These are phyloP conservation scores for Davidsoniella virescens DNA, from an alignment of 2,329 filamentous ascomycete species.

Conservation along the genomic window DNA sequence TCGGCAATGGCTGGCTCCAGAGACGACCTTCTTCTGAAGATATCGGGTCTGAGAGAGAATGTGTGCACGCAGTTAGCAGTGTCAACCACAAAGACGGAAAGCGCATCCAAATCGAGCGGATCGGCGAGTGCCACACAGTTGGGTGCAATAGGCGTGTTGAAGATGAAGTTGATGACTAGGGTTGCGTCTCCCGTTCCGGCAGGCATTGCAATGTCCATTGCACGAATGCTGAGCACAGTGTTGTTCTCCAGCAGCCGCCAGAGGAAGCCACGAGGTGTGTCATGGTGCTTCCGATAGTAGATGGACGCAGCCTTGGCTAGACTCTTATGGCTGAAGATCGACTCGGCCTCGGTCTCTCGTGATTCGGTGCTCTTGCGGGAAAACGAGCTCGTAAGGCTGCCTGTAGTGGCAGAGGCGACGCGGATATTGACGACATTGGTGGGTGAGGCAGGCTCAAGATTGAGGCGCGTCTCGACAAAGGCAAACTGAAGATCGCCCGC, in stretches of 20 bases:
- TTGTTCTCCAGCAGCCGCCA: constrained; percentile 79
- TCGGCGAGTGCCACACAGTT: constrained; percentile 75
- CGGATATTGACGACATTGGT: constrained; percentile 55
- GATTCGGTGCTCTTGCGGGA: constrained; percentile 9
- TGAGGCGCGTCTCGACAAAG: constrained; percentile 77
- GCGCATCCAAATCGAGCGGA: constrained; percentile 55
- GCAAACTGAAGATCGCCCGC: constrained; percentile 45
- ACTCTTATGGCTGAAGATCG: constrained; percentile 53
- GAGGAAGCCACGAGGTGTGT: constrained; percentile 68
- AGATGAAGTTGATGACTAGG: constrained; percentile 61
- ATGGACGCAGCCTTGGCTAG: constrained; percentile 67
- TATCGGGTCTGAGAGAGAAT: constrained; percentile 65
- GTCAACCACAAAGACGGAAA: constrained; percentile 69
- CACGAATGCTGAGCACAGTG: constrained; percentile 66
- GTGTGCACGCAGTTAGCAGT: constrained; percentile 67
- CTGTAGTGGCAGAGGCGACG: constrained; percentile 38
- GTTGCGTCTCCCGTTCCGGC: constrained; percentile 48
- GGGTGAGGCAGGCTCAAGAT: constrained; percentile 56
- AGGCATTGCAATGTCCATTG: constrained; percentile 52
- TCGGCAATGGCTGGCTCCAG: constrained; percentile 60
- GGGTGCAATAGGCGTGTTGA: constrained; percentile 55
- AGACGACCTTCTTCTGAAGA: constrained; percentile 54
- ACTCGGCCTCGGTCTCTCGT: constrained; percentile 46
- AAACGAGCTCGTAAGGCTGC: constrained; percentile 18
- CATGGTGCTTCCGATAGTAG: constrained; percentile 63